Evolutionary conservation across 2,329 filamentous ascomycete genomes (phyloP).

Genomic region (Arthrobotrys sinensis): DNA sequence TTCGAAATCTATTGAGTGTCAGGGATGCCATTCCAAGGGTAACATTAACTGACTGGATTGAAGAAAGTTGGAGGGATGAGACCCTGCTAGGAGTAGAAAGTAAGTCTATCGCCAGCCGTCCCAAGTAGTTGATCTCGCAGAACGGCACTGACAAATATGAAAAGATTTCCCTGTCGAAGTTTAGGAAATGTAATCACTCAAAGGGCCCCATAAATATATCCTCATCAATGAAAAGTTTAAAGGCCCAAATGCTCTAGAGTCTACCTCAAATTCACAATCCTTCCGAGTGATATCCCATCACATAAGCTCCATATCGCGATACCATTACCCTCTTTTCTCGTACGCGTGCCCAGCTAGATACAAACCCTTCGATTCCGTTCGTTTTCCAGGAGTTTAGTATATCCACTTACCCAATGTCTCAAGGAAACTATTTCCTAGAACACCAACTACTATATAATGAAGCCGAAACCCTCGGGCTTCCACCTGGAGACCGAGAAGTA

Average conservation of each 20-base stretch:
- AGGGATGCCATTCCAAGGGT: constrained; percentile 76
- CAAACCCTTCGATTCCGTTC: neutral
- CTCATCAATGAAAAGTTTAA: neutral
- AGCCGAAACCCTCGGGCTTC: neutral
- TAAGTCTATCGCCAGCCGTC: neutral
- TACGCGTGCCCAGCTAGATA: neutral
- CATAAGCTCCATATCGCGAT: neutral
- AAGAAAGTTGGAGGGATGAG: constrained; percentile 83
- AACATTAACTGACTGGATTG: constrained; percentile 80
- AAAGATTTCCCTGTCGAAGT: constrained; percentile 46
- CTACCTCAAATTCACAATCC: neutral
- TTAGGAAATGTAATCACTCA: neutral
- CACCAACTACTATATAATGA: neutral
- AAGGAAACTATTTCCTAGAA: neutral
- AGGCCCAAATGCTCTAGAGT: neutral
- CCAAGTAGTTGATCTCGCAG: neutral
- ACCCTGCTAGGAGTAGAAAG: constrained; percentile 85
- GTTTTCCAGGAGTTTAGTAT: neutral
- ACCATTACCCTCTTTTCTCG: neutral
- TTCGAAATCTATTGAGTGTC: constrained; percentile 39
- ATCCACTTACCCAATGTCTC: neutral
- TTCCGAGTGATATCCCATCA: neutral
- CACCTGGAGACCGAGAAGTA: neutral
- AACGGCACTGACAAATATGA: constrained; percentile 66
- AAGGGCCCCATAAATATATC: neutral